phyloP scores from a whole-genome alignment of 2,329 filamentous ascomycete genomes.

The Trichoderma polysporum region DNA sequence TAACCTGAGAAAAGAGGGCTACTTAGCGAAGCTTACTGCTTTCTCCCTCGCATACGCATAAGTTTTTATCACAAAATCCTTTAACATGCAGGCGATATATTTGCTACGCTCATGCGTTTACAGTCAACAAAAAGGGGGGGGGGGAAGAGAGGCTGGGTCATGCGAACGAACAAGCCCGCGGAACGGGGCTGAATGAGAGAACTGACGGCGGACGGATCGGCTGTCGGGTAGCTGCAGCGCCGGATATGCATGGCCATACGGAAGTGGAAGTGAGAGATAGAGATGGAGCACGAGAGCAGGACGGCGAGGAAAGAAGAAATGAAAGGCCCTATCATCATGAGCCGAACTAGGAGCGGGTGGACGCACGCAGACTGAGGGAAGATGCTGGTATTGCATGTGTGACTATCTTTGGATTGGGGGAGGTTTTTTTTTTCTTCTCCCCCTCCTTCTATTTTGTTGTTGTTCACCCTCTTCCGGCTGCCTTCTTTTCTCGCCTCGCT shows the following conservation, averaged over 20 bases:
- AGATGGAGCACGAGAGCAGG: background rate
- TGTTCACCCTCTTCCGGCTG: background rate
- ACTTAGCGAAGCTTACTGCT: background rate
- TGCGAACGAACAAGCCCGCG: background rate
- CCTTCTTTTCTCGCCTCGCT: background rate
- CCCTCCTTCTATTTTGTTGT: background rate
- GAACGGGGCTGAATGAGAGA: background rate
- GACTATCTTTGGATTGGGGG: background rate
- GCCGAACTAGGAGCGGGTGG: background rate
- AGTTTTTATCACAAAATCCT: background rate
- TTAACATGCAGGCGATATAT: conserved; percentile 2
- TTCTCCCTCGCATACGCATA: background rate
- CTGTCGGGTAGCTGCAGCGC: conserved; percentile 10
- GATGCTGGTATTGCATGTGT: conserved; percentile 8
- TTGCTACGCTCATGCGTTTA: background rate
- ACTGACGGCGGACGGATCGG: conserved; percentile 19
- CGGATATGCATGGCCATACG: conserved; percentile 18
- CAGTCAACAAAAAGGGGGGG: background rate
- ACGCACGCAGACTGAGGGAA: background rate
- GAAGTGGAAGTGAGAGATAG: conserved; percentile 5
- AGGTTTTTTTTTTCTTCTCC: background rate
- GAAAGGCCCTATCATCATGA: background rate
- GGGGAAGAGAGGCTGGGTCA: background rate
- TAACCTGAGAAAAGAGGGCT: background rate
- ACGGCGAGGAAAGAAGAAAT: background rate